Evolutionary conservation across 106 monocot species (phyloP), one percentile per base, ranked within the genome.

Genomic region (Posidonia australis): DNA sequence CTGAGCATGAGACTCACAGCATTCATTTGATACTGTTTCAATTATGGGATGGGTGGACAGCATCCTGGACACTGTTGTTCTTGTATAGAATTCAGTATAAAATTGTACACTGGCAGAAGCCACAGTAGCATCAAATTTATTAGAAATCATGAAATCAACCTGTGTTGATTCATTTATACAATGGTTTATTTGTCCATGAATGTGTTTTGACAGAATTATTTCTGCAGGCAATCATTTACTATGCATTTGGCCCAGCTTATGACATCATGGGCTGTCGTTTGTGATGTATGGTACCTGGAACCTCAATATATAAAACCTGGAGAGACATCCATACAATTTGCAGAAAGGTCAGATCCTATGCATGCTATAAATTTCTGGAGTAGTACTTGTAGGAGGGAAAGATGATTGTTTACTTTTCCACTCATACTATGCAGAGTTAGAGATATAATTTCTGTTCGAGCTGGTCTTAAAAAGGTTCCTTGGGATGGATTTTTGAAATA

Each of bases 401-500:
- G 13, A 41, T 57, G 52, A 58, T 42, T 36, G 10, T 61, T 7
- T 68, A 26, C 44, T 47, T 13, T n/a, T 24, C 53, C 51, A 21
- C 22, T 49, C 14, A 41, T 60, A n/a, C 46, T 67, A 13, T 73
- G 19, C 78, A 94, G 94, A 72, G 82, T 94, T 64, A 72, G 90
- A 67, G 94, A 90, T 75, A 78, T 90, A 77, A 94, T 94, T 48
- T 72, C 86, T 66, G 74, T 67, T 80, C 82, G 94, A 63, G 94
- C 94, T 78, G 94, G 86, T 52, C 78, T 94, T 6, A 94, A 82
- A 30, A 94, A 80, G 82, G 94, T 94, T 52, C 94, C 94, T 3
- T 94, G 94, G 94, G 94, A 94, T 84, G 94, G 94, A 30, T 94
- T 90, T 80, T 73, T 94, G 32, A 94, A 94, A 67, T 90, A 94